Evolutionary conservation across 2,329 filamentous ascomycete species (phyloP), one percentile per base, ranked within the genome.

Genomic region (Exophiala xenobiotica): DNA sequence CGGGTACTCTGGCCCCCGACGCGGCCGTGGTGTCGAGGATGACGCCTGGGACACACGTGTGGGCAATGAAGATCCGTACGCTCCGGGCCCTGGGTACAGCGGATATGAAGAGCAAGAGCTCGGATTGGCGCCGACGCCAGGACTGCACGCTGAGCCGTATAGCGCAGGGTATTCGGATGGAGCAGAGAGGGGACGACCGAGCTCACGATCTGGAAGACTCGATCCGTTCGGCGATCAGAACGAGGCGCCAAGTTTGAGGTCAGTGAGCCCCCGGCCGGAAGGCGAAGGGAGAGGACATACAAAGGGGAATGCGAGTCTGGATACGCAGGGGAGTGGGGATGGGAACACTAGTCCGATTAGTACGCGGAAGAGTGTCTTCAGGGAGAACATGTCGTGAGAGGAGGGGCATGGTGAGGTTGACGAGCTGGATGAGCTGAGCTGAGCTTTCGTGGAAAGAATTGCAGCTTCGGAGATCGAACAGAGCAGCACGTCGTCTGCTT

Each of bases 31-130:
- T 18, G 85, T 87, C 67, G 89, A 93, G 64, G 89, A 95, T 66
- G 88, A 91, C 64, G 88, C 88, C 1, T 95, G 90, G 90, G 88
- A 93, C 71, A 72, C 87, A 57, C 77, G 87, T 53, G 88, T 95
- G 3, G 87, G 87, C 51, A 78, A 83, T 61, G 88, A 91, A 68
- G 61, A 63, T 33, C 49, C 57, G 18, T 63, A 63, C 38, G 72
- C 70, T 9, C 80, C 80, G 1, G 71, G 74, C 1, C 74, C 75
- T 18, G 78, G 78, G 1, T 88, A 88, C 68, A 42, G 42, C 3
- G 51, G 51, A n/a, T 86, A 88, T 64, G 88, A 92, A 66, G 87
- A 89, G 70, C 82, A 87, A 64, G 87, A 90, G 68, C 73, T 90
- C 4, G 85, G 85, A 0, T 65, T 80, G 27, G 56, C 56, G n/a